Evolutionary conservation across 164 flowering plant genomes (phyloP).

Genomic region (Piper longum): DNA sequence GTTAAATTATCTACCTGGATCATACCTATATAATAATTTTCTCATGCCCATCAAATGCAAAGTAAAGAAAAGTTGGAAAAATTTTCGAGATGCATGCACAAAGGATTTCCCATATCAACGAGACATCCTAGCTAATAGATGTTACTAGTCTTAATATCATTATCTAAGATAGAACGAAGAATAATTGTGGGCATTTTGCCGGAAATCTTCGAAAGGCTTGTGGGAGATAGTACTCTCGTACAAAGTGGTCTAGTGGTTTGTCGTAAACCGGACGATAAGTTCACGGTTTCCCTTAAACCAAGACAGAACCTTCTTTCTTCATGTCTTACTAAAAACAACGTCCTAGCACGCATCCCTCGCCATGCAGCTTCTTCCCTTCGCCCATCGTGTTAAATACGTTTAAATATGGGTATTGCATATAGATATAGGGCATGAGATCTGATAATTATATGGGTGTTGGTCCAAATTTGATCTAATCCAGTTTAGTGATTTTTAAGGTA

Average conservation of each 20-base stretch:
- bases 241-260: neutral
- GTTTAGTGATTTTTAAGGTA: constrained; percentile 2
- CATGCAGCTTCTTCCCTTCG: neutral
- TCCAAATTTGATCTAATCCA: neutral
- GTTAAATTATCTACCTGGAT: too few species aligned
- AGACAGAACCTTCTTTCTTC: constrained; percentile 1
- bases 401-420: too few species aligned
- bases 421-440: neutral
- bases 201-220: neutral
- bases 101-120: too few species aligned
- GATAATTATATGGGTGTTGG: neutral
- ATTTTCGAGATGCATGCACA: too few species aligned
- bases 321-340: neutral
- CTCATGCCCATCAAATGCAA: too few species aligned
- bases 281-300: constrained; percentile 1
- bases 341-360: neutral
- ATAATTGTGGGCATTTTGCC: neutral
- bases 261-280: neutral
- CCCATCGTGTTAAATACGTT: too few species aligned
- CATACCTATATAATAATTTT: too few species aligned
- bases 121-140: too few species aligned
- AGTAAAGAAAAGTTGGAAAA: too few species aligned
- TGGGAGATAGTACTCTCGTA: too few species aligned
- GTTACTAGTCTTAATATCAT: too few species aligned
- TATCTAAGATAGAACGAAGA: neutral